Evolutionary conservation across 495 filamentous ascomycete species (phyloP), one percentile per base, ranked within the genome.

Genomic region (Xylaria scruposa): DNA sequence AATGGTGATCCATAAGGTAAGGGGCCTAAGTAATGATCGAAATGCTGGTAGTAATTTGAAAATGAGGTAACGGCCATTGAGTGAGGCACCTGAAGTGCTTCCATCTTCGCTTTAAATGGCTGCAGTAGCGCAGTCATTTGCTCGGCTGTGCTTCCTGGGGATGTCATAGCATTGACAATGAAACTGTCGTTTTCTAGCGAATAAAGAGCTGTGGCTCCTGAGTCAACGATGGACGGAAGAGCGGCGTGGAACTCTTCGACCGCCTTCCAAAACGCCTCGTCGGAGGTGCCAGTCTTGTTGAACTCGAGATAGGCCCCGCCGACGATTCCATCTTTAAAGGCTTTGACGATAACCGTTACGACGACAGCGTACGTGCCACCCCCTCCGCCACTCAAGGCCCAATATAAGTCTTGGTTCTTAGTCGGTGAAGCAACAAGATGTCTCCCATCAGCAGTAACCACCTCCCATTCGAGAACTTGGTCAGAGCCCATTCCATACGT

Each of bases 401-500:
- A 91, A 79, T 86, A 91, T 0, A 91, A 76, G 75, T 91, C 89
- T 0, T 80, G 38, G 72, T 90, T 84, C 67, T 84, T 17, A 46
- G 80, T 81, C 2, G 81, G 83, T n/a, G 81, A 82, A 10, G 86
- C 86, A 5, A 75, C 81, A 67, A 91, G 17, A 64, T 84, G 72
- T 33, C 77, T 77, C 0, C 89, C 87, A 4, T 72, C 67, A 0
- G 83, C 85, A 21, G 86, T 87, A 9, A 91, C 81, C 0, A 91
- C 88, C 73, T 92, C 85, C 80, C 81, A 90, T 71, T 87, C 83
- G 2, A 92, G 83, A 0, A 85, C 80, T 65, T 91, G 84, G 71
- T 92, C 90, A 0, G 90, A 88, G 1, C 79, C 88, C 0, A 93
- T 78, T 0, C 91, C 91, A 60, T 88, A 89, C 6, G 78, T 80